Conservation (phyloP, 768 basidiomycete species). For the Panellus pusillus region DNA sequence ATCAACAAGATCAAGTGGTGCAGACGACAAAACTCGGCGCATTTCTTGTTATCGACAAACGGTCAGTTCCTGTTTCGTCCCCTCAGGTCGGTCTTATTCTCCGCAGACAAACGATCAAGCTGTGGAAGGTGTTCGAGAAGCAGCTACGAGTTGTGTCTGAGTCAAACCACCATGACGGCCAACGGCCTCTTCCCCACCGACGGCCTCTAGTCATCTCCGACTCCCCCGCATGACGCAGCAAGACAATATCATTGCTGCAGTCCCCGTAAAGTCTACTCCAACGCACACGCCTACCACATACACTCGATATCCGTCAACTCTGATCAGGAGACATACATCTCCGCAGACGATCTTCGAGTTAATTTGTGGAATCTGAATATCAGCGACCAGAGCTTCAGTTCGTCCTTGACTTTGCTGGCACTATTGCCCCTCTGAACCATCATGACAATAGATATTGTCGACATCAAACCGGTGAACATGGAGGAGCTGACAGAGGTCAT, state of each 20-base stretch:
- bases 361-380: constrained; percentile 99
- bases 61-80: constrained; percentile 51
- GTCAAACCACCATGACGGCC: constrained; percentile 89
- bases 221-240: constrained; percentile 91
- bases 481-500: constrained; percentile 99
- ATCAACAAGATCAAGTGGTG: constrained; percentile 99
- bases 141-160: constrained; percentile 93
- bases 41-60: constrained; percentile 96
- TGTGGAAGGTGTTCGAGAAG: constrained; percentile 99
- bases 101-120: constrained; percentile 97
- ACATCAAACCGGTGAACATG: constrained; percentile 99
- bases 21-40: constrained; percentile 95
- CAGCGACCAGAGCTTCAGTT: constrained; percentile 98
- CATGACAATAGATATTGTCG: constrained; percentile 81
- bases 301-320: constrained; percentile 99
- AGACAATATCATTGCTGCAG: constrained; percentile 98
- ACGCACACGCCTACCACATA: constrained; percentile 99
- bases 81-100: constrained; percentile 10
- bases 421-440: constrained; percentile 1
- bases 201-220: constrained; percentile 59
- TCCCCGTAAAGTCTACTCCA: constrained; percentile 97
- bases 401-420: constrained; percentile 33
- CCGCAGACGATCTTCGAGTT: constrained; percentile 96
- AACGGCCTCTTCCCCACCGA: constrained; percentile 69
- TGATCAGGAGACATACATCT: constrained; percentile 99